These are phyloP conservation scores for Melampsora abietis-canadensis DNA, from an alignment of 1,284 basidiomycete genomes.

Conservation along the genomic window DNA sequence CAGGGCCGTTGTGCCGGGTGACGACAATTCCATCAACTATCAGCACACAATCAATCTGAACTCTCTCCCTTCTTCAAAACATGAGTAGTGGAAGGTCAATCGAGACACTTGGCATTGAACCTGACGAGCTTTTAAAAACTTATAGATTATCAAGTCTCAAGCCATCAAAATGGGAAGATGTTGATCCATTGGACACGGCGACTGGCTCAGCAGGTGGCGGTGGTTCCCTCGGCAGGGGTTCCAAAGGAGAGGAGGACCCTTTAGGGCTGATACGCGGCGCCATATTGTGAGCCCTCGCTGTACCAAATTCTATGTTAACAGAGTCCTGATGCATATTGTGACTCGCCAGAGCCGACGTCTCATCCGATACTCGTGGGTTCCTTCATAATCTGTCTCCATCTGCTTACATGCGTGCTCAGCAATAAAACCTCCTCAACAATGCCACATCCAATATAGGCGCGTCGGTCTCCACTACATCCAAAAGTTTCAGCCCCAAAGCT, in stretches of 20 bases:
- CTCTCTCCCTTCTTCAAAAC: neutral
- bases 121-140: conserved; percentile 53
- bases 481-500: conserved; percentile 90
- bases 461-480: conserved; percentile 73
- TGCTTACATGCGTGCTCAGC: neutral
- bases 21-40: too few species aligned
- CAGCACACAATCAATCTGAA: too few species aligned
- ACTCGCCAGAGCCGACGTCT: conserved; percentile 29
- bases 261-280: conserved; percentile 20
- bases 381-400: neutral
- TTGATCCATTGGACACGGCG: conserved; percentile 39
- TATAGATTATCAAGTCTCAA: conserved; percentile 54
- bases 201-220: neutral
- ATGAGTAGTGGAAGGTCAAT: conserved; percentile 44
- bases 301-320: conserved; percentile 28
- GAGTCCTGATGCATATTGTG: neutral
- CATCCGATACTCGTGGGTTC: conserved; percentile 28
- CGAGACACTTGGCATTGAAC: conserved; percentile 49
- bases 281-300: conserved; percentile 37
- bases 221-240: neutral
- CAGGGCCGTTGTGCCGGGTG: too few species aligned
- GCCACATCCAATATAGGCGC: conserved; percentile 46
- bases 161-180: conserved; percentile 52
- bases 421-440: conserved; percentile 46
- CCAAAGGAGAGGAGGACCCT: conserved; percentile 12